Evolutionary conservation across 352 stramenopile genomes (phyloP).

Genomic region (Aphanomyces invadans): DNA sequence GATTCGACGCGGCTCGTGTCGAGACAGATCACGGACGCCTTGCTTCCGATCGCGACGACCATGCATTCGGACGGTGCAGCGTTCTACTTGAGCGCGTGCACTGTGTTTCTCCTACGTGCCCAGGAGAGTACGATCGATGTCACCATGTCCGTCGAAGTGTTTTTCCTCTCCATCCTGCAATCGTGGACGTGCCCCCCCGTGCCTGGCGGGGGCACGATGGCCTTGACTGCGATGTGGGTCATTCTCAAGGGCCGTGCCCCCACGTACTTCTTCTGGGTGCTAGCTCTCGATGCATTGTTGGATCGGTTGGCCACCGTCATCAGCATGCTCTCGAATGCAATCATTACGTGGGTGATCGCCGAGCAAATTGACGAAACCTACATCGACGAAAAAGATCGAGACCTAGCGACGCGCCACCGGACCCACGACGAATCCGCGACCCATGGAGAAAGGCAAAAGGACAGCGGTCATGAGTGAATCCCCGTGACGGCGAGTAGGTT

Average conservation of each 20-base stretch:
- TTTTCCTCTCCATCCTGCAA: conserved; percentile 10
- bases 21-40: conserved; percentile 57
- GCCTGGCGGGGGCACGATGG: not conserved
- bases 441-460: too few species aligned
- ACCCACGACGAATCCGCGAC: too few species aligned
- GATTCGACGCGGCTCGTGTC: conserved; percentile 46
- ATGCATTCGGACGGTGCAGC: conserved; percentile 72
- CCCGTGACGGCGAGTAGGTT: too few species aligned
- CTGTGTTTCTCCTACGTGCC: not conserved
- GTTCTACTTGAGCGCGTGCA: conserved; percentile 47
- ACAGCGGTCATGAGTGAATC: too few species aligned
- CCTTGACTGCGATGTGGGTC: not conserved
- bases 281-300: conserved; percentile 66
- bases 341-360: conserved; percentile 67
- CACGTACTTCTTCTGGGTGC: conserved; percentile 27
- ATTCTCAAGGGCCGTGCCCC: not conserved
- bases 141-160: not conserved
- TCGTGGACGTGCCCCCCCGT: conserved; percentile 20
- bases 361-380: conserved; percentile 64
- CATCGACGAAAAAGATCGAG: conserved; percentile 25
- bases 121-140: not conserved
- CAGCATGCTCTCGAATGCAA: conserved; percentile 61
- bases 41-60: conserved; percentile 55
- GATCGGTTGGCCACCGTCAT: conserved; percentile 60
- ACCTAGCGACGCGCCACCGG: too few species aligned